These are phyloP conservation scores for Epichloe bromicola DNA, from an alignment of 2,329 filamentous ascomycete genomes.

Conservation along the genomic window DNA sequence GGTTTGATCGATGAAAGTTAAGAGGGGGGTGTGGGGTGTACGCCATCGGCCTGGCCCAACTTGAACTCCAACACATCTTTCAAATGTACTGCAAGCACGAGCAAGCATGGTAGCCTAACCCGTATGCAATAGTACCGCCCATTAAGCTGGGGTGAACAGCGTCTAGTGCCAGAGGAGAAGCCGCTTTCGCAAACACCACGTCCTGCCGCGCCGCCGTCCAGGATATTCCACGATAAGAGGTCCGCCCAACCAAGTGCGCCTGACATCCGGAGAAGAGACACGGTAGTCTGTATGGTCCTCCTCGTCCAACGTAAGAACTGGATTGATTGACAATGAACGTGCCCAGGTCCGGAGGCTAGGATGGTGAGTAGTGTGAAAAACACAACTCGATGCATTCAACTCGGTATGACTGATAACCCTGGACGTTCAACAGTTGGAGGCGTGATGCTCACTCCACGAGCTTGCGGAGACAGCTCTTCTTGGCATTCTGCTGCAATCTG, in stretches of 20 bases:
- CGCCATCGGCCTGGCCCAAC: neutral
- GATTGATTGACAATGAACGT: neutral
- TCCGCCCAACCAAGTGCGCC: neutral
- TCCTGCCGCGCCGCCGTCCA: too few species aligned
- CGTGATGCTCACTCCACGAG: neutral
- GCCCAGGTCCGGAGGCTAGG: neutral
- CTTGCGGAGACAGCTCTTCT: neutral
- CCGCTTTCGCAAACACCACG: neutral
- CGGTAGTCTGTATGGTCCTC: neutral
- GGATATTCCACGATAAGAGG: neutral
- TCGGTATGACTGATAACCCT: neutral
- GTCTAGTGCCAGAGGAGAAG: neutral
- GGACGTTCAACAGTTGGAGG: neutral
- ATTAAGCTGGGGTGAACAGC: neutral
- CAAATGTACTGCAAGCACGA: too few species aligned
- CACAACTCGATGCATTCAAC: too few species aligned
- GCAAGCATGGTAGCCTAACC: too few species aligned
- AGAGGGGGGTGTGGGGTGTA: neutral
- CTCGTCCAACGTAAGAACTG: neutral
- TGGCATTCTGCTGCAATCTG: neutral
- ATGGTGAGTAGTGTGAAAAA: neutral
- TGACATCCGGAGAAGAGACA: too few species aligned
- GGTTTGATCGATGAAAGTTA: neutral
- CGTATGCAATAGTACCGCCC: neutral
- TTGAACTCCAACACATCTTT: too few species aligned